phyloP scores from a whole-genome alignment of 208 protist genomes.

The Herpetomonas tarakana region DNA sequence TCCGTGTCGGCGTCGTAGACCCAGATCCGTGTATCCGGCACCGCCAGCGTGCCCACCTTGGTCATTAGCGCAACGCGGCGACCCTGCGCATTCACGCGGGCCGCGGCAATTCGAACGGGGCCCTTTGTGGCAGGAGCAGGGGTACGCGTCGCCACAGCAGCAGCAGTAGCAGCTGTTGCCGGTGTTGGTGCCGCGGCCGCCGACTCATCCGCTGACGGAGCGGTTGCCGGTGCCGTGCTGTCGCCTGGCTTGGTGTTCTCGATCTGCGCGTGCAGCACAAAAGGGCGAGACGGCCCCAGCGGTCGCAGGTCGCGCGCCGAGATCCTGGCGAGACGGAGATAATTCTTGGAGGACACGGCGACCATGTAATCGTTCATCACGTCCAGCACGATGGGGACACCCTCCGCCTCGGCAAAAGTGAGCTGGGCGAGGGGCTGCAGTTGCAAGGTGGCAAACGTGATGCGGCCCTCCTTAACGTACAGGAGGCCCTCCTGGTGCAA shows the following conservation, averaged over 20 bases:
- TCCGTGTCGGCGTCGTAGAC: constrained; percentile 91
- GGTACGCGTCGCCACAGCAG: not conserved
- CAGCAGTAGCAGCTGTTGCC: constrained; percentile 1
- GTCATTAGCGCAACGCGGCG: constrained; percentile 79
- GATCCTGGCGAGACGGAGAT: constrained; percentile 76
- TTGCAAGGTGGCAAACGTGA: constrained; percentile 82
- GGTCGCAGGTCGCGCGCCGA: constrained; percentile 59
- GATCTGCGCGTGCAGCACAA: constrained; percentile 32
- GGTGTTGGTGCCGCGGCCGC: constrained; percentile 5
- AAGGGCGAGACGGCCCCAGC: constrained; percentile 63
- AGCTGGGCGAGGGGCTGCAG: constrained; percentile 73
- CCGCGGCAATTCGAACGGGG: constrained; percentile 44
- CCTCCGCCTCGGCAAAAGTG: constrained; percentile 85
- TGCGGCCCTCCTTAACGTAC: constrained; percentile 74
- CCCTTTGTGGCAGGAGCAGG: no score
- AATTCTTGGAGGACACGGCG: constrained; percentile 72
- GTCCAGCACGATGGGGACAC: constrained; percentile 75
- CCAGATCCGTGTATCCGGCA: constrained; percentile 81
- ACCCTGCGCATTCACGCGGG: constrained; percentile 82
- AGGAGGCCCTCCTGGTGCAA: constrained; percentile 84
- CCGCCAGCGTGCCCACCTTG: constrained; percentile 28
- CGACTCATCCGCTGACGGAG: not conserved
- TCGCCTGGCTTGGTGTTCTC: not conserved
- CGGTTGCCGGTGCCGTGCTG: not conserved
- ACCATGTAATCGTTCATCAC: constrained; percentile 90